Conservation (phyloP, 2,329 filamentous ascomycete species). For the Rugonectria rugulosa region DNA sequence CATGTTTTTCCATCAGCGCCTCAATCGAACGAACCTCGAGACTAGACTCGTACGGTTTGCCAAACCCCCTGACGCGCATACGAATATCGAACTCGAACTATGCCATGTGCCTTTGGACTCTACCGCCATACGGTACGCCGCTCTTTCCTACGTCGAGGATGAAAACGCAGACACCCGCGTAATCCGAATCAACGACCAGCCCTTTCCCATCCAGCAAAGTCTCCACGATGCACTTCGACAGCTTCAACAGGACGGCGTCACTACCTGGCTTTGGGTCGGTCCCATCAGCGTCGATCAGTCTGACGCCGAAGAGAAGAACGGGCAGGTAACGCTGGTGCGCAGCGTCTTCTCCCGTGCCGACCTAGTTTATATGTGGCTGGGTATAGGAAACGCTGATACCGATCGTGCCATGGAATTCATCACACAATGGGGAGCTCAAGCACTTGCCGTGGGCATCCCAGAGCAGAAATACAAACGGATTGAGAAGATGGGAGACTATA, state of each 20-base stretch:
- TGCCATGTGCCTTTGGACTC: conserved; percentile 8
- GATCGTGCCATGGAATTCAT: conserved; percentile 21
- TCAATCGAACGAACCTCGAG: conserved; percentile 11
- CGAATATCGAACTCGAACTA: conserved; percentile 17
- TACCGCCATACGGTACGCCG: conserved; percentile 14
- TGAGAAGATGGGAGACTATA: neutral
- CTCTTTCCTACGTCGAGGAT: conserved; percentile 35
- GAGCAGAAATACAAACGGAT: neutral
- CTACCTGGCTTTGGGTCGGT: conserved; percentile 34
- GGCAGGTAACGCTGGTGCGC: conserved; percentile 29
- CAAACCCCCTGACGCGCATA: neutral
- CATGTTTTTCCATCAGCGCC: conserved; percentile 6
- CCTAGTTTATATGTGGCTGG: conserved; percentile 31
- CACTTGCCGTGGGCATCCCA: neutral
- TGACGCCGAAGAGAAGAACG: conserved; percentile 26
- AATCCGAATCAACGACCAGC: conserved; percentile 8
- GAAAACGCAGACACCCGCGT: neutral
- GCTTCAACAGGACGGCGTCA: neutral
- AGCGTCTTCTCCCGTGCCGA: conserved; percentile 25
- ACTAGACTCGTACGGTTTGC: conserved; percentile 26
- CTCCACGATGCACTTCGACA: conserved; percentile 21
- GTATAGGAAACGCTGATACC: conserved; percentile 4
- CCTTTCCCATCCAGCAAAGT: conserved; percentile 11
- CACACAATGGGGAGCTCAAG: conserved; percentile 11
- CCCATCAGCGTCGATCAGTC: conserved; percentile 33